phyloP scores from a whole-genome alignment of 768 basidiomycete species.

The Kwoniella mangroviensis region DNA sequence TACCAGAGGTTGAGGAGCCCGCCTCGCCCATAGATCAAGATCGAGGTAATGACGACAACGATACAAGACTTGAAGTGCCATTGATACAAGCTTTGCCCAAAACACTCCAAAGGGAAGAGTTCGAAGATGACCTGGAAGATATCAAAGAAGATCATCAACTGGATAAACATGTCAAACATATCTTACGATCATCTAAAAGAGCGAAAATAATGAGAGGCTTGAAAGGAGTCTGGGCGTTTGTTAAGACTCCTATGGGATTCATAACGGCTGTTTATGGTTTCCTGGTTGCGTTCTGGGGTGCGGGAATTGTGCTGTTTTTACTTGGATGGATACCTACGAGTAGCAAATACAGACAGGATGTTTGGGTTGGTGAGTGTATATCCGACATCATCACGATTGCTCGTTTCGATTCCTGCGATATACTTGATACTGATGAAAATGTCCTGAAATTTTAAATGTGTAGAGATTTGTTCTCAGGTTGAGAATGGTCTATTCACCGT shows the following conservation, averaged over 20 bases:
- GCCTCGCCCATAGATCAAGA: background rate
- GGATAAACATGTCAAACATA: conserved; percentile 78
- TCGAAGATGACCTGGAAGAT: conserved; percentile 26
- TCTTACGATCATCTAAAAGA: conserved; percentile 64
- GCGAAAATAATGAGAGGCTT: conserved; percentile 67
- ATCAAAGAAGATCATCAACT: conserved; percentile 60
- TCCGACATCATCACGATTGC: background rate
- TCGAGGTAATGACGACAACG: background rate
- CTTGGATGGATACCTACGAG: conserved; percentile 70
- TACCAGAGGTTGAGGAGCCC: conserved; percentile 9
- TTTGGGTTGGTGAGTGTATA: conserved; percentile 66
- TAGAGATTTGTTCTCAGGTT: conserved; percentile 63
- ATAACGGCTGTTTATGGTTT: conserved; percentile 78
- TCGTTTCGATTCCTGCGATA: background rate
- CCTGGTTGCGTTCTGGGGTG: conserved; percentile 82
- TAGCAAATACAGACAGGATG: conserved; percentile 70
- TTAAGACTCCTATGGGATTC: conserved; percentile 81
- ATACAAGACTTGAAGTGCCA: background rate
- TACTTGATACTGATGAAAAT: no score
- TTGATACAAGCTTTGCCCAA: background rate
- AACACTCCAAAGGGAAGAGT: conserved; percentile 13
- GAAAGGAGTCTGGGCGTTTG: conserved; percentile 76
- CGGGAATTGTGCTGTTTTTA: conserved; percentile 74
- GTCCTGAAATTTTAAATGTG: background rate
- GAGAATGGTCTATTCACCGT: conserved; percentile 80